These are phyloP conservation scores for Arxiozyma heterogenica DNA, from an alignment of 1,139 yeast species.

Conservation along the genomic window DNA sequence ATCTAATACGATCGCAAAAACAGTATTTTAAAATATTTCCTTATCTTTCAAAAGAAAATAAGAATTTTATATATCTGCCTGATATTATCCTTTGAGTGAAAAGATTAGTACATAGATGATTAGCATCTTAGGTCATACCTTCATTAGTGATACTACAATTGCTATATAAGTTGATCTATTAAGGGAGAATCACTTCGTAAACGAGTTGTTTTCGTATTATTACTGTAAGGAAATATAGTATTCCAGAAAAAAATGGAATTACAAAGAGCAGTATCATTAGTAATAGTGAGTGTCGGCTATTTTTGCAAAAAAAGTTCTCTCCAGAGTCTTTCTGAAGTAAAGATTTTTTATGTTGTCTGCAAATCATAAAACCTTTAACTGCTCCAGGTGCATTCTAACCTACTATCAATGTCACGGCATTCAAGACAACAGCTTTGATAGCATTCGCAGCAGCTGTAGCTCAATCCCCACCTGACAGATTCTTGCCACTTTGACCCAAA, in stretches of 20 bases:
- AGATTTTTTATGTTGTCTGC: neutral
- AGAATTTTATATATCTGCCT: too few species aligned
- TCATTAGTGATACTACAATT: too few species aligned
- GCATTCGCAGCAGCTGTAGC: neutral
- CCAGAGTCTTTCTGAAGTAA: neutral
- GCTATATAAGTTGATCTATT: too few species aligned
- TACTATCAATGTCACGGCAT: neutral
- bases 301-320: neutral
- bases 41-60: too few species aligned
- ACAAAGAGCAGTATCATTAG: neutral
- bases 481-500: constrained; percentile 3
- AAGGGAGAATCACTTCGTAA: too few species aligned
- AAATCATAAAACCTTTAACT: neutral
- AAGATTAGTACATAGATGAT: too few species aligned
- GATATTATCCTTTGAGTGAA: too few species aligned
- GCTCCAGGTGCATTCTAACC: neutral
- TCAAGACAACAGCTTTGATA: neutral
- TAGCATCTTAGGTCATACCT: too few species aligned
- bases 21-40: too few species aligned
- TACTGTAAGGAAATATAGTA: neutral
- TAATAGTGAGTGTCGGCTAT: neutral
- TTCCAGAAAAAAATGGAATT: constrained; percentile 1
- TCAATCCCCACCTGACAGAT: constrained; percentile 1
- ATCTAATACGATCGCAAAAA: too few species aligned
- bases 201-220: neutral